Base-by-base conservation (phyloP, 306 rosid species). In the Abrus precatorius region DNA sequence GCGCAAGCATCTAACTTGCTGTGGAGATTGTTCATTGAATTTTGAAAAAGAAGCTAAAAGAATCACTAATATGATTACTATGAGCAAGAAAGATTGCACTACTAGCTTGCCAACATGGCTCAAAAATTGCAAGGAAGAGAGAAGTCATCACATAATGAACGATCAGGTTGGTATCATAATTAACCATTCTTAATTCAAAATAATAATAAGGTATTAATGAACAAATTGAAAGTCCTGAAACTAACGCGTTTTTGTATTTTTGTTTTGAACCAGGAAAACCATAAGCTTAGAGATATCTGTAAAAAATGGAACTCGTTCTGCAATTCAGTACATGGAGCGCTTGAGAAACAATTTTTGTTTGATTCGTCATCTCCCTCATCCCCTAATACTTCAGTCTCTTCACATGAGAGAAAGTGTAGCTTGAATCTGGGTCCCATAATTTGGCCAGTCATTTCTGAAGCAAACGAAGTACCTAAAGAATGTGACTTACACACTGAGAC, bases 61-160 rank as follows among this genome's bases (percentile, higher is more conserved):
- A 49, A 70, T 81, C 29, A 67, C 66, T 34, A 44, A 41, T 52
- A 53, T 34, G 41, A 41, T 50, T 66, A 43, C 8, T 10, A 50
- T 74, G 3, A 48, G 34, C 20, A 74, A 44, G 44, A 76, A 70
- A 62, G 85, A 84, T 9, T 77, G 57, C 55, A 56, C 78, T 1
- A 27, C 89, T 43, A 83, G 53, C 80, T 85, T 89, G 69, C 92
- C 91, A 38, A 73, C 78, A 12, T 91, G 96, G 92, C 93, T 89
- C 62, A 84, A 80, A 86, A 82, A 75, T 69, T 83, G 66, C 70
- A 87, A 84, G 74, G 86, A 86, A 73, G 87, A 89, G 50, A 82
- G 41, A 61, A 82, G 40, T 36, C 40, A 36, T 57, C 75, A 70
- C 62, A 60, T 60, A 32, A 38, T 32, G 20, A 77, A 59, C 5